Conservation (phyloP, 208 protist species). For the Porcisia hertigi region DNA sequence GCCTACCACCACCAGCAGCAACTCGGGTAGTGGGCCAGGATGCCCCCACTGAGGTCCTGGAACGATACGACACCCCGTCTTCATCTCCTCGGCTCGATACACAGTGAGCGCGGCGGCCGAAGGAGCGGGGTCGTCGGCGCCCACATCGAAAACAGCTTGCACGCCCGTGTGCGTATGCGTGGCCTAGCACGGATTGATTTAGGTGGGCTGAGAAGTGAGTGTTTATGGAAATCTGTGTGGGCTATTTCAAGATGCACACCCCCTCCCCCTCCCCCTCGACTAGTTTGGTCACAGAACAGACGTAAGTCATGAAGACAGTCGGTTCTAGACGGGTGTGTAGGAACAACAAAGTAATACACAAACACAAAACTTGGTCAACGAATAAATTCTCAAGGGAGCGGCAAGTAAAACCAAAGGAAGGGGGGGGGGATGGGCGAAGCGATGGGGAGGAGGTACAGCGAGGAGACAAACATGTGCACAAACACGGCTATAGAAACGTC, state of each 20-base stretch:
- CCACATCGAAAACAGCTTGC: neutral
- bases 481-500: neutral
- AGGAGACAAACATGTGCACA: neutral
- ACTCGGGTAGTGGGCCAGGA: neutral
- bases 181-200: neutral
- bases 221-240: too few species aligned
- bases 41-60: neutral
- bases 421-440: neutral
- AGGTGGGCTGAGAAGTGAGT: neutral
- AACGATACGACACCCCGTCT: neutral
- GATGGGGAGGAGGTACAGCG: neutral
- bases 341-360: neutral
- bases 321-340: neutral
- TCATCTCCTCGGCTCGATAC: neutral
- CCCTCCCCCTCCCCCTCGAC: neutral
- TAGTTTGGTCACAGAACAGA: neutral
- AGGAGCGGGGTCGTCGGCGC: neutral
- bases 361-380: neutral
- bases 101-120: neutral
- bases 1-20: neutral
- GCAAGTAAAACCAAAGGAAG: conserved; percentile 7
- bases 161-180: neutral
- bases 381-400: neutral
- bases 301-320: neutral
- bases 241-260: neutral